Conservation (phyloP, 2,329 filamentous ascomycete genomes). For the Ophiostoma tasmaniense region DNA sequence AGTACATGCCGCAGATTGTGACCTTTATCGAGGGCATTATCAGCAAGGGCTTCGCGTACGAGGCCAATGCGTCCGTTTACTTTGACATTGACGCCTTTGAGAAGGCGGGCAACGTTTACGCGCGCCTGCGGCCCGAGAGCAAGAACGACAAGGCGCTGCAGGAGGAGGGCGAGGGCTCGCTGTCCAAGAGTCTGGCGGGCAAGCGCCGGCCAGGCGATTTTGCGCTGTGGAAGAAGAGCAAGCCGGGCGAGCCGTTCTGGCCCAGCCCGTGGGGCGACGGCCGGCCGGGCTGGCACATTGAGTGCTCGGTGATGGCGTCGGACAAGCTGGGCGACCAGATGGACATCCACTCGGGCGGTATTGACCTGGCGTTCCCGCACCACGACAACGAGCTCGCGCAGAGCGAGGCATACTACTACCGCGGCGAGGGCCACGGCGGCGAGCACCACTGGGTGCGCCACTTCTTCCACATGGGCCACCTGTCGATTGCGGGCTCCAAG, state of each 20-base stretch:
- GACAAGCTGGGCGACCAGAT: constrained; percentile 56
- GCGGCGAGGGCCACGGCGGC: constrained; percentile 25
- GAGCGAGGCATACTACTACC: constrained; percentile 58
- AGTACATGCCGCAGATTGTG: constrained; percentile 56
- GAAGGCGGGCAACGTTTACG: constrained; percentile 54
- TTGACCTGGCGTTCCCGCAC: constrained; percentile 45
- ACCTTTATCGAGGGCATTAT: constrained; percentile 57
- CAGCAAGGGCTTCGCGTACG: constrained; percentile 58
- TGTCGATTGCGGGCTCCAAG: constrained; percentile 42
- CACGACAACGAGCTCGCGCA: constrained; percentile 63
- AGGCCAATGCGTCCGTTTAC: constrained; percentile 57
- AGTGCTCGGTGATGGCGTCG: constrained; percentile 66
- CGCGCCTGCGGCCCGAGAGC: constrained; percentile 63
- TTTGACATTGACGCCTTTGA: constrained; percentile 66
- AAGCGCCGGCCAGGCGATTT: constrained; percentile 60
- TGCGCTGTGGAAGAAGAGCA: constrained; percentile 59
- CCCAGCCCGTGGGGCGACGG: constrained; percentile 58
- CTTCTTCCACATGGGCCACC: constrained; percentile 65
- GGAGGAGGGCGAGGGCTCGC: constrained; percentile 59
- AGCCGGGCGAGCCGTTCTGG: constrained; percentile 42
- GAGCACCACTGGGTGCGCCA: constrained; percentile 56
- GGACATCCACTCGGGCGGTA: constrained; percentile 64
- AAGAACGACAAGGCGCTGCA: constrained; percentile 53
- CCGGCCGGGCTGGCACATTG: constrained; percentile 65
- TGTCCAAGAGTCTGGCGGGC: constrained; percentile 47